These are phyloP conservation scores for Russula sp. DNA, from an alignment of 768 basidiomycete genomes.

Conservation along the genomic window DNA sequence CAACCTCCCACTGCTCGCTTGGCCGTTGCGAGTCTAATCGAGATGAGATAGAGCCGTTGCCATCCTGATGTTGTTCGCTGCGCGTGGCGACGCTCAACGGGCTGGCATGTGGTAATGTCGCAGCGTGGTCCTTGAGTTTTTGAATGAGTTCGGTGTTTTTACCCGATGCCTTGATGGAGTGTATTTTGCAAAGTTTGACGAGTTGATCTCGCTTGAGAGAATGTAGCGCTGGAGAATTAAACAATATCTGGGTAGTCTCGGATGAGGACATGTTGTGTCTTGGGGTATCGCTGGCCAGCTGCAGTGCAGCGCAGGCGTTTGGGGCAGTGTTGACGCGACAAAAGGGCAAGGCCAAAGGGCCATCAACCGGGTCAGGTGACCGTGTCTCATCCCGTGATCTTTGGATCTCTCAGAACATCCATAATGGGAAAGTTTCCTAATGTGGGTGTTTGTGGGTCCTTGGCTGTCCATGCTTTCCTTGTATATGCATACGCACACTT, in stretches of 20 bases:
- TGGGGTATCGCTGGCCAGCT: not conserved
- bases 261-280: slow-evolving; percentile 38
- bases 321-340: not conserved
- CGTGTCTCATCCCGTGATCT: not conserved
- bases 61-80: slow-evolving; percentile 36
- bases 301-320: too few relatives aligned
- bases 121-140: slow-evolving; percentile 59
- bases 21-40: slow-evolving; percentile 37
- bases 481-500: not conserved
- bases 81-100: slow-evolving; percentile 45
- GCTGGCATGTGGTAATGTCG: slow-evolving; percentile 46
- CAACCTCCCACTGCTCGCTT: slow-evolving; percentile 78
- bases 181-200: slow-evolving; percentile 77
- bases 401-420: not conserved
- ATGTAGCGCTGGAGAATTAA: slow-evolving; percentile 78
- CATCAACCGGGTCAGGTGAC: slow-evolving; percentile 1
- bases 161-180: slow-evolving; percentile 70
- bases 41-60: slow-evolving; percentile 20
- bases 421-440: slow-evolving; percentile 7
- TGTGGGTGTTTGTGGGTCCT: not conserved
- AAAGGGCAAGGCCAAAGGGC: not conserved
- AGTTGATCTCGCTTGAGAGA: slow-evolving; percentile 82
- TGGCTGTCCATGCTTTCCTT: slow-evolving; percentile 7
- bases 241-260: slow-evolving; percentile 70
- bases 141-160: slow-evolving; percentile 72